A percentile compares a stretch with the other conserved stretches of the same genome.
These are phyloP conservation scores for Fragaria vesca DNA, from an alignment of 306 rosid species.

Conservation along the genomic window DNA sequence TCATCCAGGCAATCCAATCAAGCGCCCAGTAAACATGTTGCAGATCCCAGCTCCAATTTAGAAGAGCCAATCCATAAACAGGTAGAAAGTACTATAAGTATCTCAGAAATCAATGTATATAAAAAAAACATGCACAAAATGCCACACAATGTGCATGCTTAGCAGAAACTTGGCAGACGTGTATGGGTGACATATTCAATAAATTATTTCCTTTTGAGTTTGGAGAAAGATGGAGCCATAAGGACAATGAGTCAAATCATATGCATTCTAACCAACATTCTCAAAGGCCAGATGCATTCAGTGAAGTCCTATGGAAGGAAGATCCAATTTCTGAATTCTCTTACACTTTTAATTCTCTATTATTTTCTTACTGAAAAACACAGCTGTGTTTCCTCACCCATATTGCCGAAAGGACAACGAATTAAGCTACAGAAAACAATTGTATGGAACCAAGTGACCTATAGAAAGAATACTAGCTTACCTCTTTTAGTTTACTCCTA, in stretches of 20 bases:
- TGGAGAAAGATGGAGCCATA: constrained; percentile 2
- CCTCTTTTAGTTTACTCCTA: constrained; percentile 77
- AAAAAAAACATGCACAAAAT: not conserved
- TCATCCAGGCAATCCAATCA: constrained; percentile 72
- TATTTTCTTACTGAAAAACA: not conserved
- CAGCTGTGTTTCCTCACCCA: not conserved
- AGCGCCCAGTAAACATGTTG: constrained; percentile 64
- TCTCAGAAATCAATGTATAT: constrained; percentile 28
- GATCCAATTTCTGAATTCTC: not conserved
- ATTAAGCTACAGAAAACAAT: not conserved
- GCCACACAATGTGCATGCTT: not conserved
- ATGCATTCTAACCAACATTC: not conserved
- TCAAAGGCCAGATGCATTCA: not conserved
- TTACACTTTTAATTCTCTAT: not conserved
- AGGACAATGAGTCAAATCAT: not conserved
- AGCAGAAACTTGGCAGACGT: not conserved
- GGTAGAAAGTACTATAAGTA: constrained; percentile 74
- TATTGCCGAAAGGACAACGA: not conserved
- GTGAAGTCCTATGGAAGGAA: constrained; percentile 2
- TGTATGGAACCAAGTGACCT: constrained; percentile 12
- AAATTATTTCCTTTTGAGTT: not conserved
- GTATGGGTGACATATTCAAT: not conserved
- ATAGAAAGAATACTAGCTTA: constrained; percentile 36
- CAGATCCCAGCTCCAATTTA: constrained; percentile 99
- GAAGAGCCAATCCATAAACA: constrained; percentile 77